Conservation (phyloP, 139 green algal genomes). For the Chlamydomonas incerta region DNA sequence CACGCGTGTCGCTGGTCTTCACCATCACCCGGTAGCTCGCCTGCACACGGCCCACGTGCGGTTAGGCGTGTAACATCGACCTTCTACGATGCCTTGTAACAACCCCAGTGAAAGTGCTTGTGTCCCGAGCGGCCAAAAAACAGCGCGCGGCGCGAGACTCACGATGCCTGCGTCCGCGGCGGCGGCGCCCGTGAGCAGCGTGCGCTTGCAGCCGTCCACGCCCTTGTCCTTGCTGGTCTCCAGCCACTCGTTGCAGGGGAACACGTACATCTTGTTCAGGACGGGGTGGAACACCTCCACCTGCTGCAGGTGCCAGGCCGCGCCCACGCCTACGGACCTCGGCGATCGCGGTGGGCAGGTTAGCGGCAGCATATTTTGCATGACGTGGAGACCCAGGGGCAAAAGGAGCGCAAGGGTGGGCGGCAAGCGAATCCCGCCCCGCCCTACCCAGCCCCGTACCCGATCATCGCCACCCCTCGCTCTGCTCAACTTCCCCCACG, state of each 20-base stretch:
- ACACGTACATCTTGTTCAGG: conserved; percentile 51
- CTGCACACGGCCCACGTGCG: too few species aligned
- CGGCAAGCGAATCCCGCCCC: too few species aligned
- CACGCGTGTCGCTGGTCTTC: conserved; percentile 57
- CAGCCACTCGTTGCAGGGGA: conserved; percentile 69
- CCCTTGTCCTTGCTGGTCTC: conserved; percentile 43
- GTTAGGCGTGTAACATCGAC: too few species aligned
- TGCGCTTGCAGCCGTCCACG: conserved; percentile 55
- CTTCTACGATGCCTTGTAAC: too few species aligned
- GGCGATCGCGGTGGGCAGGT: too few species aligned
- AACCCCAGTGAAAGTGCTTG: too few species aligned
- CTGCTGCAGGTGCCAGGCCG: conserved; percentile 65
- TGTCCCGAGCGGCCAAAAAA: too few species aligned
- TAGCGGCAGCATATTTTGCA: not conserved
- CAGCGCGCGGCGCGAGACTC: too few species aligned
- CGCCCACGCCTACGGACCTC: conserved; percentile 37
- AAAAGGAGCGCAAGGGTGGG: too few species aligned
- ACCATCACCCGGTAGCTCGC: conserved; percentile 48
- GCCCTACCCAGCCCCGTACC: too few species aligned
- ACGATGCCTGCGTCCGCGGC: conserved; percentile 23
- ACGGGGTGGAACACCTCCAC: conserved; percentile 64
- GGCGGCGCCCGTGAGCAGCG: conserved; percentile 38
- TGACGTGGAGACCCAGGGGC: not conserved
- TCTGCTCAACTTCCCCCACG: too few species aligned
- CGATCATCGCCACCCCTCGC: too few species aligned